A percentile compares a stretch with the other conserved stretches of the same genome.
Conservation (phyloP, 257 asterid species). For the Avicennia marina region DNA sequence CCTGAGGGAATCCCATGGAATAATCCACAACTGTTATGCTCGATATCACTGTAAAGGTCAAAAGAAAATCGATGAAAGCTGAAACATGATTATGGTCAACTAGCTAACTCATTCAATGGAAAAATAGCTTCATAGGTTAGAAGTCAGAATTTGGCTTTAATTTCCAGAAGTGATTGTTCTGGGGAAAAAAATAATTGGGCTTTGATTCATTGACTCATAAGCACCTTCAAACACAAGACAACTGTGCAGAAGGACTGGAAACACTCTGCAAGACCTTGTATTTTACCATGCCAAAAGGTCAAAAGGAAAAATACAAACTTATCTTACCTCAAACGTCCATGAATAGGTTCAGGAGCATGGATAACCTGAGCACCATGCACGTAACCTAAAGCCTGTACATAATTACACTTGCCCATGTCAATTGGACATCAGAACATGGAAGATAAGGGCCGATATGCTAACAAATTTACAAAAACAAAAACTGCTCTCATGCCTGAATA, state of each 20-base stretch:
- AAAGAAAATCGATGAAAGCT: conserved; percentile 12
- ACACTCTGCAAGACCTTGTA: conserved; percentile 1
- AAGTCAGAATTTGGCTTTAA: background rate
- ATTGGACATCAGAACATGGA: conserved; percentile 3
- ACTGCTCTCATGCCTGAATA: conserved; percentile 3
- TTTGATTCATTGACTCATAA: background rate
- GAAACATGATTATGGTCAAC: background rate
- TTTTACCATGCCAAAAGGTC: background rate
- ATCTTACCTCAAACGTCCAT: conserved; percentile 87
- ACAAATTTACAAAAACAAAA: background rate
- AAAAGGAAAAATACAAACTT: background rate
- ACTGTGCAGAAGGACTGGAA: background rate
- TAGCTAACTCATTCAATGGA: background rate
- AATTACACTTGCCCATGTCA: conserved; percentile 15
- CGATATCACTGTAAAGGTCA: conserved; percentile 58
- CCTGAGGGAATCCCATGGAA: conserved; percentile 87
- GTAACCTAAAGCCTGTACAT: conserved; percentile 80
- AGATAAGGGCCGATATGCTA: conserved; percentile 3
- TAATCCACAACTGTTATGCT: conserved; percentile 66
- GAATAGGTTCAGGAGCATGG: conserved; percentile 85
- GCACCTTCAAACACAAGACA: background rate
- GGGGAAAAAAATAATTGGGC: background rate
- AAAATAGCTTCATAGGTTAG: background rate
- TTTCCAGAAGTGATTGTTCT: background rate
- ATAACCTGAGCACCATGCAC: conserved; percentile 90